Conservation (phyloP, 352 stramenopile genomes). For the Phytopythium oedochilum region DNA sequence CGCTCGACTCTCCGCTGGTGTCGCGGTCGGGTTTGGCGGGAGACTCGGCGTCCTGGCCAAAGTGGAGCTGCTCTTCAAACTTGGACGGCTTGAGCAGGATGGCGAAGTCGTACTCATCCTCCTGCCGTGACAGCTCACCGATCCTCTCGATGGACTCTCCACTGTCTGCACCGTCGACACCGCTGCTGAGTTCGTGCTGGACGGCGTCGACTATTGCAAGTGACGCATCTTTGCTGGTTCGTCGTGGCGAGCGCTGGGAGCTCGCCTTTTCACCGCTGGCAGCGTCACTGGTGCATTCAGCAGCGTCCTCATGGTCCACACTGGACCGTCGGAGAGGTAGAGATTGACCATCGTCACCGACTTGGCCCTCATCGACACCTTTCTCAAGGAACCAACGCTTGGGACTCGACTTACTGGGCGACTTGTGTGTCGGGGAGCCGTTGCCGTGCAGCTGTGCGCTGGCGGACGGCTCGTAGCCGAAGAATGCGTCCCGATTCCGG, state of each 20-base stretch:
- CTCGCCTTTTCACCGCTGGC: background rate
- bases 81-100: slow-evolving; percentile 77
- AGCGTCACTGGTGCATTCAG: background rate
- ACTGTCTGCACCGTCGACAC: background rate
- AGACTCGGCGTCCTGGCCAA: slow-evolving; percentile 9
- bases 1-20: background rate
- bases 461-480: background rate
- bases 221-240: background rate
- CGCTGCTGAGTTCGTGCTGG: background rate
- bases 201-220: background rate
- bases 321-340: background rate
- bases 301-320: background rate
- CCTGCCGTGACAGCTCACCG: slow-evolving; percentile 56
- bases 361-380: background rate
- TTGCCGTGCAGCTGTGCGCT: slow-evolving; percentile 1
- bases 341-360: background rate
- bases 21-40: background rate
- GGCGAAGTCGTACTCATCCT: slow-evolving; percentile 83
- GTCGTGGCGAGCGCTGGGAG: background rate
- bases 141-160: slow-evolving; percentile 23
- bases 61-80: slow-evolving; percentile 50
- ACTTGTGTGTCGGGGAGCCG: background rate
- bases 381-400: slow-evolving; percentile 1
- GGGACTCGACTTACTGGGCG: slow-evolving; percentile 1
- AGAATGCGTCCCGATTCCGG: background rate